Percentiles rank a stretch among this genome's conserved stretches.
Conservation (phyloP, 148 eudicot genomes). For the Arctostaphylos glauca region DNA sequence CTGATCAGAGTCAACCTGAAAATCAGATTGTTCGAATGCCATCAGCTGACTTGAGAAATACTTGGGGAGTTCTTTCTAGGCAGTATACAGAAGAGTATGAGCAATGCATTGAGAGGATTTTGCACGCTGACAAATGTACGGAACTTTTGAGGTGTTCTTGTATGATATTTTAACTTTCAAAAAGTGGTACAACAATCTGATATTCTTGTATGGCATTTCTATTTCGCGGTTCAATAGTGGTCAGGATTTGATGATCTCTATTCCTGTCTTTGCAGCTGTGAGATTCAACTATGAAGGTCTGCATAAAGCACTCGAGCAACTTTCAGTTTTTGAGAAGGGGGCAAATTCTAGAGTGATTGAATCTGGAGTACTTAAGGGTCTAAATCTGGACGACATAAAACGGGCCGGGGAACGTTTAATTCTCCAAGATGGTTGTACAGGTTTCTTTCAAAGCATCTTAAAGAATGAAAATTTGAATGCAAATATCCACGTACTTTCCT, state of each 20-base stretch:
- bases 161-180: not conserved
- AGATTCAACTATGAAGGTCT: constrained; percentile 52
- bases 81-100: constrained; percentile 88
- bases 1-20: constrained; percentile 56
- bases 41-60: constrained; percentile 63
- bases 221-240: not conserved
- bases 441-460: constrained; percentile 58
- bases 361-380: constrained; percentile 83
- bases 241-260: not conserved
- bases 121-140: constrained; percentile 54
- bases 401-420: constrained; percentile 75
- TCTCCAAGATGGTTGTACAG: constrained; percentile 81
- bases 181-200: not conserved
- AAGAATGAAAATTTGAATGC: constrained; percentile 62
- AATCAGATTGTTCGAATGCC: constrained; percentile 59
- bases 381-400: constrained; percentile 76
- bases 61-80: constrained; percentile 71
- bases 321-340: constrained; percentile 73
- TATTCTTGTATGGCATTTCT: not conserved
- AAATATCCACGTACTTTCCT: constrained; percentile 78
- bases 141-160: not conserved
- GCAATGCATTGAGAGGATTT: constrained; percentile 66
- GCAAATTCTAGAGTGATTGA: constrained; percentile 80
- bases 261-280: constrained; percentile 40
- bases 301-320: constrained; percentile 56